Conservation (phyloP, 139 green algal species). For the Chlamydomonas sphaeroides region DNA sequence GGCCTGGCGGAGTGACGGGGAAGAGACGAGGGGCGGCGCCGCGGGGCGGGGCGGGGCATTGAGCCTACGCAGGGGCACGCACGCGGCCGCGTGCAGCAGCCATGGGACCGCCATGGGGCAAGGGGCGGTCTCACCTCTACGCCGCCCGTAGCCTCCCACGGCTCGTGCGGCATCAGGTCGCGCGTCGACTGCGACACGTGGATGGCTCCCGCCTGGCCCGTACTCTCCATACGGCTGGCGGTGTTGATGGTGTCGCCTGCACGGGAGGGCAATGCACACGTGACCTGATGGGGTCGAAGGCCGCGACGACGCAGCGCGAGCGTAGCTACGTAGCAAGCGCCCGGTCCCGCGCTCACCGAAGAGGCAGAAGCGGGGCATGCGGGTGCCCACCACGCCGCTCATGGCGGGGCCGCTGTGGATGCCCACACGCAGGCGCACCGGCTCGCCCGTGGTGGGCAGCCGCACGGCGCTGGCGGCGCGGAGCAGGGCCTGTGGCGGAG, state of each 20-base stretch:
- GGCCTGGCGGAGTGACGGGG: background rate
- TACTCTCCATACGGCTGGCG: constrained; percentile 17
- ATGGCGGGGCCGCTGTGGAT: constrained; percentile 15
- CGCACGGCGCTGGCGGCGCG: background rate
- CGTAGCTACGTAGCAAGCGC: too few species aligned
- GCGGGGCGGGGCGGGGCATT: background rate
- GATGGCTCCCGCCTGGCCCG: constrained; percentile 18
- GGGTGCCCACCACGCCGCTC: background rate
- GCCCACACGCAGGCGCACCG: constrained; percentile 29
- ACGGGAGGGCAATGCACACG: too few species aligned
- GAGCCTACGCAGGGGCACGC: too few species aligned
- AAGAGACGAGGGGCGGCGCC: background rate
- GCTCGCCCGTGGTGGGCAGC: constrained; percentile 31
- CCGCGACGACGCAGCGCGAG: too few species aligned
- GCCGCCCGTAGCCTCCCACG: constrained; percentile 35
- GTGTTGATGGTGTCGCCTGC: constrained; percentile 22
- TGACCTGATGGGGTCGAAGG: too few species aligned
- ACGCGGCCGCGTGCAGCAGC: too few species aligned
- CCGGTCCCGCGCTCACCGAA: too few species aligned
- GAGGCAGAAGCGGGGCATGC: background rate
- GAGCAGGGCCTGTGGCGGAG: background rate
- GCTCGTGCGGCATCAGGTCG: constrained; percentile 25
- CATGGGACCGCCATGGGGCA: too few species aligned
- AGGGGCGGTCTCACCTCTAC: constrained; percentile 23
- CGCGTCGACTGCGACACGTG: constrained; percentile 17